Evolutionary conservation across 208 protist genomes (phyloP), one percentile per base, ranked within the genome.

Genomic region (Blechomonas ayalai): DNA sequence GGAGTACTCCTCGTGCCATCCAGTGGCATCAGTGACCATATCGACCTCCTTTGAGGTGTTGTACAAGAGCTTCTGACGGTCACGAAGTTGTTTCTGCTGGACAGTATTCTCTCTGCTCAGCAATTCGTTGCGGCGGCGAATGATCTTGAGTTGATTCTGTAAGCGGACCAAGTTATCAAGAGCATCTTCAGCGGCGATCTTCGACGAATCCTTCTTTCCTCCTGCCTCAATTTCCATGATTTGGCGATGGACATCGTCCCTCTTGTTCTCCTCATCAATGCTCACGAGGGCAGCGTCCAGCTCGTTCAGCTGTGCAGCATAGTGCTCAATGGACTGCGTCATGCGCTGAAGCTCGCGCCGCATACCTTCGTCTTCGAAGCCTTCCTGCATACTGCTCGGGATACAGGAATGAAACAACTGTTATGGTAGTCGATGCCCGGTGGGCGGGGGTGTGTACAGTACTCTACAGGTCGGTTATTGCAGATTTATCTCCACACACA

Each of bases 131-230:
- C 83, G 77, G 19, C 82, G 77, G 26, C 60, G 59, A 23, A 72
- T 67, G 55, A 92, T 80, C 56, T 90, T 91, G 12, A 95, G 67
- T 40, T 82, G 72, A 56, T 95, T 95, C 54, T 95, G 55, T 48
- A 92, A 29, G 13, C 82, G 70, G 29, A 89, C 72, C 22, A 92
- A 67, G 59, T 63, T 73, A 45, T 95, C 87, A 24, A 91, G 60
- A 1, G 75, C 83, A 39, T 92, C 87, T 46, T 95, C 79, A 10
- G 81, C 80, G 10, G 80, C 64, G 44, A 95, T 82, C 16, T 42
- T 52, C 22, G 56, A 49, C 46, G 77, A 46, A n/a, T 35, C 24
- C 27, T 69, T 46, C 15, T 38, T 24, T 26, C 43, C 48, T 26
- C 51, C 37, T 26, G 59, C 45, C 45, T 82, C 71, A 49, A 82